Conservation (phyloP, 1,284 basidiomycete species). For the Ganoderma lingzhi region DNA sequence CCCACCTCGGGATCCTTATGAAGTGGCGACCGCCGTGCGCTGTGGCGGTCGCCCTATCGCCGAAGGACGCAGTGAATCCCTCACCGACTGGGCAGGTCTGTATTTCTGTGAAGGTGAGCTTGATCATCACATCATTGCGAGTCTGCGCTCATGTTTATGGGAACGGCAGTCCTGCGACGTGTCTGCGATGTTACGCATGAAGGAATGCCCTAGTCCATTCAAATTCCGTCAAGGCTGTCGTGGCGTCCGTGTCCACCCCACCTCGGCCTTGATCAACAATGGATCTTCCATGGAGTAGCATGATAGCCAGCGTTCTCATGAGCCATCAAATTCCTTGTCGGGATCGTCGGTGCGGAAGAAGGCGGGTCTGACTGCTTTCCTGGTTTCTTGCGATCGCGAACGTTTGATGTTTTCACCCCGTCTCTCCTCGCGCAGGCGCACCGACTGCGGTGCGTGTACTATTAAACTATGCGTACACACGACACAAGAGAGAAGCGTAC, state of each 20-base stretch:
- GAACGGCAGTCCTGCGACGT: not conserved
- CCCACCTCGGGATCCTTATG: not conserved
- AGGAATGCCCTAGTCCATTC: not conserved
- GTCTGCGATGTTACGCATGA: not conserved
- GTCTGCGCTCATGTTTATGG: not conserved
- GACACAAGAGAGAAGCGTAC: not conserved
- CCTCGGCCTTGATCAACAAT: not conserved
- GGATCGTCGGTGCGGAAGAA: not conserved
- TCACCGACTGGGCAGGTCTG: not conserved
- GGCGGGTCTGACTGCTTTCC: not conserved
- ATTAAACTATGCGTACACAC: not conserved
- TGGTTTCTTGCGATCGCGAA: not conserved
- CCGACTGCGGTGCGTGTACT: not conserved
- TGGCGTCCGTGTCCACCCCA: not conserved
- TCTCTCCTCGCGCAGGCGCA: not conserved
- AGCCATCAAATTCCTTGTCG: not conserved
- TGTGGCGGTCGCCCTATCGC: constrained; percentile 6
- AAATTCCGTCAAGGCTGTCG: not conserved
- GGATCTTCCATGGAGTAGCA: not conserved
- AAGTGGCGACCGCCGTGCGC: not conserved
- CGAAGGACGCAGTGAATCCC: not conserved
- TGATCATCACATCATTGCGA: not conserved
- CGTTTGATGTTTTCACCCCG: not conserved
- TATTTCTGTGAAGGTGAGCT: constrained; percentile 3
- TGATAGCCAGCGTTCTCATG: not conserved